Conservation (phyloP, 2,329 filamentous ascomycete species). For the Pseudocercospora fuligena region DNA sequence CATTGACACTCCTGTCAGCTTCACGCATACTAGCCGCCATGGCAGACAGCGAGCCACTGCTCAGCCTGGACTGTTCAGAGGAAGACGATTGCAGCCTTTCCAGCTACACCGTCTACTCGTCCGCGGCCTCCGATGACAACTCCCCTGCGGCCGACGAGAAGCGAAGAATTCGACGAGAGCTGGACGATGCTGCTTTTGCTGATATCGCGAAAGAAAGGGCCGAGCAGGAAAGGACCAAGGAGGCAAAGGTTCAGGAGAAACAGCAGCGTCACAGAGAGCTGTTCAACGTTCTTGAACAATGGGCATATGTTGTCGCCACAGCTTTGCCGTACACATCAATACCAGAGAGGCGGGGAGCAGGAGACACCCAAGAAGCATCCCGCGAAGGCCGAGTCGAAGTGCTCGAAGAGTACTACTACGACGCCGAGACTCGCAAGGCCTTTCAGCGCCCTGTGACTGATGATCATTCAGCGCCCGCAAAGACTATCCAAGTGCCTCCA, state of each 20-base stretch:
- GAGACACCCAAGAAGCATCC: not conserved
- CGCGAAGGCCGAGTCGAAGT: not conserved
- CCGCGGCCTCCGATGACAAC: not conserved
- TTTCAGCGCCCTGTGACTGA: not conserved
- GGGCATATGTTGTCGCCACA: not conserved
- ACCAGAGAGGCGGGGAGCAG: not conserved
- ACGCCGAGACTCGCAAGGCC: not conserved
- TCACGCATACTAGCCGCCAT: no score
- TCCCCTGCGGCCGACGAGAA: not conserved
- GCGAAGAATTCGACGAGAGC: not conserved
- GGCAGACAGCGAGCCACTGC: not conserved
- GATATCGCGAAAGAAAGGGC: not conserved
- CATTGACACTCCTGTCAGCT: no score
- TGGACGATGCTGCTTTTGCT: not conserved
- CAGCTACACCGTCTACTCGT: not conserved
- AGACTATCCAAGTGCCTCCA: not conserved
- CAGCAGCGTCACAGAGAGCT: not conserved
- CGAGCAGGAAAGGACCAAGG: not conserved
- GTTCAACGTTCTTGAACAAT: not conserved
- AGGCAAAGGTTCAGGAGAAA: not conserved
- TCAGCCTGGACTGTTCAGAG: not conserved
- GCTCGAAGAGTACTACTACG: not conserved
- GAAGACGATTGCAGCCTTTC: not conserved
- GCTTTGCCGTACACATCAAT: not conserved
- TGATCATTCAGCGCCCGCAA: not conserved